These are phyloP conservation scores for Trichoderma endophyticum DNA, from an alignment of 2,329 filamentous ascomycete species.

Conservation along the genomic window DNA sequence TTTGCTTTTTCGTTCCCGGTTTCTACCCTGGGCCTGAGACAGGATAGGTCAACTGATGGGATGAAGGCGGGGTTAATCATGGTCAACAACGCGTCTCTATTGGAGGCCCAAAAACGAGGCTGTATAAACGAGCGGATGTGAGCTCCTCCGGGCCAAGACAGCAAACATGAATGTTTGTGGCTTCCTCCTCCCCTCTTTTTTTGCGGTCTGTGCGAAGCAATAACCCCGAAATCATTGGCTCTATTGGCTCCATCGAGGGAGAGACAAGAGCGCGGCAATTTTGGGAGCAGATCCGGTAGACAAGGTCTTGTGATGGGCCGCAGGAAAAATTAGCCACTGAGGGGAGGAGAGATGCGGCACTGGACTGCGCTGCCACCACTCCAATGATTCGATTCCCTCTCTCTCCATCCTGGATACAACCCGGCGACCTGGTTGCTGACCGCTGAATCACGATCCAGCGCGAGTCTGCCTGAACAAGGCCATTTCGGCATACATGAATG, in stretches of 20 bases:
- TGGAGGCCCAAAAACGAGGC: background rate
- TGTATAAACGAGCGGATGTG: background rate
- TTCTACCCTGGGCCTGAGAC: background rate
- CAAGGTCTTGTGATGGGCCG: background rate
- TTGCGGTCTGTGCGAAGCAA: background rate
- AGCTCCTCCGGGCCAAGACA: background rate
- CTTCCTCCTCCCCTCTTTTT: background rate
- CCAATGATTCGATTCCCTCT: background rate
- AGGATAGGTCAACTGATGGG: background rate
- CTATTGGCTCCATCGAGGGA: background rate
- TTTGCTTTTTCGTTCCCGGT: background rate
- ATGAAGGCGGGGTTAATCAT: background rate
- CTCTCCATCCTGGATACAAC: background rate
- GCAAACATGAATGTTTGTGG: background rate
- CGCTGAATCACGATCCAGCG: background rate
- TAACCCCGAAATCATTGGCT: background rate
- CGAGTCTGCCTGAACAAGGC: background rate
- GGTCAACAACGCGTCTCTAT: background rate
- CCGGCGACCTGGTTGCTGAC: background rate
- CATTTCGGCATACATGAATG: background rate
- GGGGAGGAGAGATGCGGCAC: background rate
- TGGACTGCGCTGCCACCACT: background rate
- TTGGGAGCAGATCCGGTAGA: background rate
- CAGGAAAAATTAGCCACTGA: background rate
- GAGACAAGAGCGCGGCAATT: background rate